Percentiles rank a stretch among this genome's conserved stretches.
Evolutionary conservation across 2,329 filamentous ascomycete genomes (phyloP).

Genomic region (Anthostomella pinea): DNA sequence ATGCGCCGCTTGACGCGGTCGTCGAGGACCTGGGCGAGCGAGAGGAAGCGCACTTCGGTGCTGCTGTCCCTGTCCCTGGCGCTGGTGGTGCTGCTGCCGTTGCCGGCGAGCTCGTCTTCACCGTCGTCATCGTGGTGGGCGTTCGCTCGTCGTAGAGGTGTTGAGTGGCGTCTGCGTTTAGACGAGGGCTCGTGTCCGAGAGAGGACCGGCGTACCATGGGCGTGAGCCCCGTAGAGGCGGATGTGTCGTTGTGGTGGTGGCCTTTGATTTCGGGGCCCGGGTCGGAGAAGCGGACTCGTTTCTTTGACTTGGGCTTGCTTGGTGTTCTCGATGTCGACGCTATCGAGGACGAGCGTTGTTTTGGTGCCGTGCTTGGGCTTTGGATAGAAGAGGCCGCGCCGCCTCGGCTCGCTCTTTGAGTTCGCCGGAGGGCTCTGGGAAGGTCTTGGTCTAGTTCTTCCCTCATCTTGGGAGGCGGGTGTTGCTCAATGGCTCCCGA

Average conservation of each 20-base stretch:
- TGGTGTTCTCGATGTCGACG: slow-evolving; percentile 25
- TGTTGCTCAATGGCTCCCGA: slow-evolving; percentile 1
- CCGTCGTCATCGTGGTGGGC: slow-evolving; percentile 7
- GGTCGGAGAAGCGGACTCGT: slow-evolving; percentile 59
- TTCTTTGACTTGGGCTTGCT: slow-evolving; percentile 39
- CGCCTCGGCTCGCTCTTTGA: slow-evolving; percentile 43
- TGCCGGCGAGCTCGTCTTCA: slow-evolving; percentile 20
- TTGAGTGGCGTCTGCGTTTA: slow-evolving; percentile 46
- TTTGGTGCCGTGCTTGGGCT: slow-evolving; percentile 18
- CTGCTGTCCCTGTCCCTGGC: slow-evolving; percentile 16
- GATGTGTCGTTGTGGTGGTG: slow-evolving; percentile 17
- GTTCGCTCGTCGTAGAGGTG: slow-evolving; percentile 30
- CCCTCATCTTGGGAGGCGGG: slow-evolving; percentile 16
- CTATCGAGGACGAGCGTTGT: slow-evolving; percentile 8
- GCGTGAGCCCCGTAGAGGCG: slow-evolving; percentile 53
- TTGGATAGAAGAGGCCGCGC: slow-evolving; percentile 14
- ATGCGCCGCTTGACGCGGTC: slow-evolving; percentile 54
- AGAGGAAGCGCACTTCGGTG: slow-evolving; percentile 43
- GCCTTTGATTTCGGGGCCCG: slow-evolving; percentile 39
- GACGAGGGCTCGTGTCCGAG: slow-evolving; percentile 35
- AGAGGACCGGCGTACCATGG: slow-evolving; percentile 53
- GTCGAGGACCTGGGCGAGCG: slow-evolving; percentile 52
- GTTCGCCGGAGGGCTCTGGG: slow-evolving; percentile 56
- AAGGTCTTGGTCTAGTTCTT: slow-evolving; percentile 33
- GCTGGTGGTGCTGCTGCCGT: slow-evolving; percentile 9